Base-by-base conservation (phyloP, 1,284 basidiomycete genomes). In the Leccinum fallax region DNA sequence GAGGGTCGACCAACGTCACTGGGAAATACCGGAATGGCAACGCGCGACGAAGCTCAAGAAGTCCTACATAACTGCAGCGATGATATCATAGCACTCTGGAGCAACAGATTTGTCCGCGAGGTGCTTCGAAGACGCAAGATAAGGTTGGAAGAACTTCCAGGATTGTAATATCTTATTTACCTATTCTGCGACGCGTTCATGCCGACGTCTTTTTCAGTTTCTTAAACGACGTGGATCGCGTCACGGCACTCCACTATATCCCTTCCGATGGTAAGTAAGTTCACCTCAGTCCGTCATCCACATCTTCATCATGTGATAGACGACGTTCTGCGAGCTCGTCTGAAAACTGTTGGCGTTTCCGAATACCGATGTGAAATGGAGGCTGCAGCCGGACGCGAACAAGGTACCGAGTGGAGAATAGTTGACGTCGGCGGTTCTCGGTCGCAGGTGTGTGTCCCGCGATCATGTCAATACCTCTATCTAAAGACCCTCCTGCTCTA, bases 361-460 rank as follows among this genome's bases (percentile, higher is more conserved):
- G 89, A 92, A 73, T 89, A 92, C 75, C 85, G 82, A 70, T 92
- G 91, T 68, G 85, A 90, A 75, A 89, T 92, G 85, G 89, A 90
- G 71, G 84, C 88, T 4, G 76, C 79, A 28, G 81, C 85, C 11
- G 88, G 88, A 10, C 78, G 85, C 59, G 89, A 91, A 66, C 83
- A 81, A 61, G 89, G 88, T 2, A 86, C 87, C 1, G 89, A 92
- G 69, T 92, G 90, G 90, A 81, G 88, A 60, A 90, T 92, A 65
- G 84, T 91, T 51, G 90, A 92, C 67, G 90, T 92, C 46, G 90
- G 90, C 19, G 90, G 90, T 49, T 88, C 87, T 66, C 80, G 90
- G 65, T 88, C 86, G 69, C 87, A 89, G 81, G 87, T 88, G 71
- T 64, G 85, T 78, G 34, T 54, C 13, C 51, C 28, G 30, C 54